Evolutionary conservation across 345 rosid species (phyloP).

Genomic region (Populus nigra): DNA sequence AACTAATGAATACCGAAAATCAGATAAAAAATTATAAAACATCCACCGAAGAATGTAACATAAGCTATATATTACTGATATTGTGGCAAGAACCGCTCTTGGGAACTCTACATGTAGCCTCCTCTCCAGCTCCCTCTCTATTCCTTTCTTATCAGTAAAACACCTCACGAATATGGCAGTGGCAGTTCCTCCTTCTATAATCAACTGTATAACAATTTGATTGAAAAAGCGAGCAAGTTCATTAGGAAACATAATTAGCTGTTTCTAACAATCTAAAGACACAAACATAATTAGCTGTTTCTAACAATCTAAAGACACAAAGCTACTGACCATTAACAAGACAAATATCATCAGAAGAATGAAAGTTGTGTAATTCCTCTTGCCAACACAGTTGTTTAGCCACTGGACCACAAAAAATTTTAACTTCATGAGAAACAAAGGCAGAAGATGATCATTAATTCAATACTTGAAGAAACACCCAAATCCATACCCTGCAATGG

Average conservation of each 20-base stretch:
- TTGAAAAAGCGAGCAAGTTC: background rate
- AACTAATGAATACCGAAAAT: slow-evolving; percentile 9
- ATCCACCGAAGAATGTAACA: slow-evolving; percentile 6
- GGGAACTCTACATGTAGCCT: slow-evolving; percentile 67
- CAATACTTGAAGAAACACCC: background rate
- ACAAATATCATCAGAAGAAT: slow-evolving; percentile 78
- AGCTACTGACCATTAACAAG: slow-evolving; percentile 72
- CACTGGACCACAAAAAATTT: slow-evolving; percentile 52
- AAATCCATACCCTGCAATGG: slow-evolving; percentile 76
- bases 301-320: background rate
- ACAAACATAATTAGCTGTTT: background rate
- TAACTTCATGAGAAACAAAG: background rate
- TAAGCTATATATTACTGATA: slow-evolving; percentile 46
- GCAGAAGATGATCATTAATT: background rate
- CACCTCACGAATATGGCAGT: slow-evolving; percentile 86
- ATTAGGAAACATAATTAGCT: background rate
- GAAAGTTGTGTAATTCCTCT: slow-evolving; percentile 84
- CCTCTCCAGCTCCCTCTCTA: slow-evolving; percentile 67
- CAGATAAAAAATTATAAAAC: background rate
- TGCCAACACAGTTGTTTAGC: slow-evolving; percentile 94
- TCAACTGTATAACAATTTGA: slow-evolving; percentile 45
- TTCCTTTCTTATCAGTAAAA: slow-evolving; percentile 73
- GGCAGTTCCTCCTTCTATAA: slow-evolving; percentile 88
- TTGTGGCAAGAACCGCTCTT: slow-evolving; percentile 71
- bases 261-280: background rate